These are phyloP conservation scores for Xerophyta viscosa DNA, from an alignment of 106 monocot genomes.

Conservation along the genomic window DNA sequence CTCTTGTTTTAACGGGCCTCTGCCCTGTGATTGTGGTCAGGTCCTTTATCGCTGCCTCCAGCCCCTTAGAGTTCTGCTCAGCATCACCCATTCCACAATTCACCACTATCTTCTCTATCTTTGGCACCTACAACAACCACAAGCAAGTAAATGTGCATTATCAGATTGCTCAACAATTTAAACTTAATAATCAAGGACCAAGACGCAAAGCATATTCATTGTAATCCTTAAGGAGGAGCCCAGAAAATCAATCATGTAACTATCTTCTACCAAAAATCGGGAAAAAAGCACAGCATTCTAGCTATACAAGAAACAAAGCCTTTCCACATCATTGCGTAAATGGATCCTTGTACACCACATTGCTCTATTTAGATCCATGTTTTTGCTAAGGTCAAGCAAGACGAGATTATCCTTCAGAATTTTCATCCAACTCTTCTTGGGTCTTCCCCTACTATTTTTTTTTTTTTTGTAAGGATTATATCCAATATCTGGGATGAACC, in stretches of 20 bases:
- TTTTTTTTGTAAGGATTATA: too few relatives aligned
- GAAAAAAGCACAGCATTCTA: neutral
- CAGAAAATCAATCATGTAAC: neutral
- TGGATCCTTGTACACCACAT: too few relatives aligned
- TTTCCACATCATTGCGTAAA: too few relatives aligned
- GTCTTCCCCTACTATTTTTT: too few relatives aligned
- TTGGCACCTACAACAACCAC: slow-evolving; percentile 49
- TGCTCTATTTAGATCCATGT: too few relatives aligned
- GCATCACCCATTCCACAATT: slow-evolving; percentile 96
- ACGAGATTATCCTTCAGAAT: too few relatives aligned
- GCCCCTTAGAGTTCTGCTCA: slow-evolving; percentile 79
- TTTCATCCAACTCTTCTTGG: too few relatives aligned
- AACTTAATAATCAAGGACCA: neutral
- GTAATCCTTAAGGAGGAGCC: too few relatives aligned
- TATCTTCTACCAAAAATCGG: neutral
- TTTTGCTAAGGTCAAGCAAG: too few relatives aligned
- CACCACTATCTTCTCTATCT: slow-evolving; percentile 86
- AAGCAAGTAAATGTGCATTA: neutral
- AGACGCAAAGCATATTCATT: neutral
- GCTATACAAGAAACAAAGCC: neutral
- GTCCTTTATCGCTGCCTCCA: slow-evolving; percentile 79
- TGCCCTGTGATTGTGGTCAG: slow-evolving; percentile 73
- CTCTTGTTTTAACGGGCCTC: slow-evolving; percentile 79
- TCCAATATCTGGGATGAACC: too few relatives aligned
- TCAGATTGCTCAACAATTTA: neutral